Conservation (phyloP, 1,284 basidiomycete species). For the Malassezia caprae region DNA sequence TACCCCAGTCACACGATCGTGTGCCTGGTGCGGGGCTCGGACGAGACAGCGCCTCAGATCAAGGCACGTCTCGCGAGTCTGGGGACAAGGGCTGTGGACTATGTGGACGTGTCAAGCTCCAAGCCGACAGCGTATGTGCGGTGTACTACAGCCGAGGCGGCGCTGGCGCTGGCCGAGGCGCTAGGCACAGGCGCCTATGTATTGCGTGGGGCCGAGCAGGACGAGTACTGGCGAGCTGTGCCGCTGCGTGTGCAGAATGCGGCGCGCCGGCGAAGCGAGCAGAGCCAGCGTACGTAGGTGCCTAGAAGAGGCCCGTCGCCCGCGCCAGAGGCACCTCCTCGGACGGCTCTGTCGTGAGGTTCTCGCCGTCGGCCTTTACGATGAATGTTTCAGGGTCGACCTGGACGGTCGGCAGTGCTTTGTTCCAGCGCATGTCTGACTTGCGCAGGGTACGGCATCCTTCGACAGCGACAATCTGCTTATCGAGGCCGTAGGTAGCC, state of each 20-base stretch:
- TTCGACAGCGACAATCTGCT: constrained; percentile 65
- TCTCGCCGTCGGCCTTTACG: constrained; percentile 29
- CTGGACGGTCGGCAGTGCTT: constrained; percentile 64
- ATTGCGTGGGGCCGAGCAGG: neutral
- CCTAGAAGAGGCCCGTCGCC: constrained; percentile 10
- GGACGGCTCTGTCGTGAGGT: constrained; percentile 34
- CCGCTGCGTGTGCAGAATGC: constrained; percentile 12
- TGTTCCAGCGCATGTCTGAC: constrained; percentile 88
- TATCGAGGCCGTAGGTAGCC: constrained; percentile 63
- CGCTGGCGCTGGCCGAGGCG: neutral
- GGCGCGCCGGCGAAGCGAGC: constrained; percentile 2
- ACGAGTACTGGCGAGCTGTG: constrained; percentile 5
- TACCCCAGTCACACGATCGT: constrained; percentile 7
- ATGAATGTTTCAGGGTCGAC: constrained; percentile 85
- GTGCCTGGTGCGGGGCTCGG: neutral
- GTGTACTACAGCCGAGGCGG: constrained; percentile 1
- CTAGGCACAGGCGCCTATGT: neutral
- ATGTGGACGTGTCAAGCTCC: neutral
- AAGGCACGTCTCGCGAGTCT: constrained; percentile 4
- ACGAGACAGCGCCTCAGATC: neutral
- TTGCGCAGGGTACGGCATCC: constrained; percentile 69
- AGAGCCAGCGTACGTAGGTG: neutral
- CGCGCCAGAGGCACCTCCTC: constrained; percentile 33
- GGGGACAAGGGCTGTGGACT: constrained; percentile 3
- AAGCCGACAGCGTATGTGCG: neutral